Evolutionary conservation across 148 eudicot species (phyloP), one percentile per base, ranked within the genome.

Genomic region (Dysphania ambrosioides): DNA sequence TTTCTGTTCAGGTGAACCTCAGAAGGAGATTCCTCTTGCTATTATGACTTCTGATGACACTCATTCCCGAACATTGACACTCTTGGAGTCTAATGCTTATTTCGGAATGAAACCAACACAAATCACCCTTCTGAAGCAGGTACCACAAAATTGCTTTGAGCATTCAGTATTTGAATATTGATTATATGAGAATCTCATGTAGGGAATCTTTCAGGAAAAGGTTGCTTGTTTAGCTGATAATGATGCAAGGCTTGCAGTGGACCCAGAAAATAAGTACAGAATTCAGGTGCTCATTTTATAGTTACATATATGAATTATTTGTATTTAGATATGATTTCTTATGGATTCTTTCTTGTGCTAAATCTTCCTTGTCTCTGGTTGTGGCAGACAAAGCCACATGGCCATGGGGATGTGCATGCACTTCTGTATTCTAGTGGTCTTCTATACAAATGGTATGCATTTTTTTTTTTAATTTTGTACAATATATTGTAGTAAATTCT

Each of bases 41-140:
- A 92, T 95, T 67, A 95, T 95, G 98, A 95, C 98, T 41, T 95
- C 98, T 64, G 98, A 92, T 77, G 97, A 95, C 83, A 95, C 98
- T 41, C 91, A 95, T 86, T 82, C 82, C 69, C 91, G 86, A 32
- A 95, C 92, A 63, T 67, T 85, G 68, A 79, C 84, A 38, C 88
- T 95, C 5, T 78, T 95, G 78, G 91, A 92, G 77, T 71, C 89
- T 63, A 95, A 95, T 88, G 78, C 89, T 83, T 92, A 95, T 80
- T 95, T 90, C 84, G 98, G 98, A 78, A 87, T 92, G 96, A 84
- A 80, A 57, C 85, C 97, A 73, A 82, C 89, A 36, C 97, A 90
- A 87, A 86, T 92, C 78, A 89, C 84, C 55, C 95, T 92, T 80
- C 68, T 92, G 21, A 95, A 95, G 86, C 98, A 92, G 99, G 99